phyloP scores from a whole-genome alignment of 202 grass and related monocot species.

The Zoysia matrella region DNA sequence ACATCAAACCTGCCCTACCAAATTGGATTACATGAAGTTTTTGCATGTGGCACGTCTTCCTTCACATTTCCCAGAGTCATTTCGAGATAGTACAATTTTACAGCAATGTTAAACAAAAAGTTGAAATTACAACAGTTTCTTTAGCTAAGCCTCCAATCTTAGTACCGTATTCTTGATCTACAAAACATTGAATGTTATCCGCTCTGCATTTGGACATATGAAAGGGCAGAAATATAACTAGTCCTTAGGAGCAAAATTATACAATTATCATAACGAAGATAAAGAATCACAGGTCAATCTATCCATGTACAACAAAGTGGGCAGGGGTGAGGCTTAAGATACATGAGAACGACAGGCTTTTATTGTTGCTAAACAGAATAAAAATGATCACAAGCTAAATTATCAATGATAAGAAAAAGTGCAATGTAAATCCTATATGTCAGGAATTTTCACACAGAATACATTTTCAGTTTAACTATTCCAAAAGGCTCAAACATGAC shows the following conservation, averaged over 20 bases:
- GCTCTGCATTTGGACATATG: not conserved
- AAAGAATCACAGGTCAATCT: not conserved
- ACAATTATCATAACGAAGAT: slow-evolving; percentile 3
- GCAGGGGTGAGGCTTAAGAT: not conserved
- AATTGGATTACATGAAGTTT: slow-evolving; percentile 52
- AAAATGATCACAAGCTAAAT: not conserved
- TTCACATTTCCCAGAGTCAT: slow-evolving; percentile 38
- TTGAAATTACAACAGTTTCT: slow-evolving; percentile 10
- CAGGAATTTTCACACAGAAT: not conserved
- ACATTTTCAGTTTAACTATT: not conserved
- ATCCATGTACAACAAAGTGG: not conserved
- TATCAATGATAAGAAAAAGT: not conserved
- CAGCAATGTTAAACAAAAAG: slow-evolving; percentile 1
- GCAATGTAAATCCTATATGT: not conserved
- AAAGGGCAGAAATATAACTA: not conserved
- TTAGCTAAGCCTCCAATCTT: not conserved
- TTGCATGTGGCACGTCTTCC: slow-evolving; percentile 48
- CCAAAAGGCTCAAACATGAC: not conserved
- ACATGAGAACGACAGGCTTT: too few species aligned
- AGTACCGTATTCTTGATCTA: not conserved
- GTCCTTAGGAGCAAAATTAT: not conserved
- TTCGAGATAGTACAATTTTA: slow-evolving; percentile 13
- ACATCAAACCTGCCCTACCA: slow-evolving; percentile 42
- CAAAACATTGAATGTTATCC: slow-evolving; percentile 4
- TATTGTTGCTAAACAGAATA: too few species aligned